Evolutionary conservation across 2,329 filamentous ascomycete genomes (phyloP).

Genomic region (Purpureocillium lavendulum): DNA sequence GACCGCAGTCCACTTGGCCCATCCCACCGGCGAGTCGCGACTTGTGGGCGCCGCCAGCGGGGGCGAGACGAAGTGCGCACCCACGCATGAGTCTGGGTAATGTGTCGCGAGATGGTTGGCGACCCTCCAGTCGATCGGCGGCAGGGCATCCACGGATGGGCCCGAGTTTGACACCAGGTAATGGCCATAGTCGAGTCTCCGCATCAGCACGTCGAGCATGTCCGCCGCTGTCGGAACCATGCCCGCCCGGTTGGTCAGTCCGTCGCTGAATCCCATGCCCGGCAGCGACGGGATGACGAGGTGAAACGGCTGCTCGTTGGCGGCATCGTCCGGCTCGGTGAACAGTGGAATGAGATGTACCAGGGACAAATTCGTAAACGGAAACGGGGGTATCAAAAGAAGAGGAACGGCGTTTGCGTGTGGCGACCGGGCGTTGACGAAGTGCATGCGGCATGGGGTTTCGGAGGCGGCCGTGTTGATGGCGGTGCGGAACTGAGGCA

Average conservation of each 20-base stretch:
- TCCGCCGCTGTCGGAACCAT: constrained; percentile 45
- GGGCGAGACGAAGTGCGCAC: constrained; percentile 53
- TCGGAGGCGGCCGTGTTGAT: constrained; percentile 33
- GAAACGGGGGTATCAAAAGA: constrained; percentile 57
- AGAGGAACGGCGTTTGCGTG: constrained; percentile 50
- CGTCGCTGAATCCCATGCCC: constrained; percentile 59
- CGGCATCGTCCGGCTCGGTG: constrained; percentile 40
- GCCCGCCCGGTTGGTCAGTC: constrained; percentile 40
- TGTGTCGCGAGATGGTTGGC: constrained; percentile 37
- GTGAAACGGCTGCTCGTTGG: constrained; percentile 47
- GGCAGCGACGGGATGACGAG: constrained; percentile 59
- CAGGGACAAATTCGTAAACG: constrained; percentile 54
- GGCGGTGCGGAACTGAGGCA: constrained; percentile 57
- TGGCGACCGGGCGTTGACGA: constrained; percentile 51
- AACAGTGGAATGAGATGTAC: constrained; percentile 46
- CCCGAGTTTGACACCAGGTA: constrained; percentile 51
- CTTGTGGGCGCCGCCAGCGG: constrained; percentile 40
- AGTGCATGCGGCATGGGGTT: constrained; percentile 48
- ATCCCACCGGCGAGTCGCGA: constrained; percentile 34
- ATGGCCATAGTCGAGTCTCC: constrained; percentile 45
- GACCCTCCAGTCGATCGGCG: constrained; percentile 43
- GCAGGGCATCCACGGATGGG: constrained; percentile 34
- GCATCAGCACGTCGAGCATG: constrained; percentile 52
- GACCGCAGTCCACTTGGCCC: constrained; percentile 49
- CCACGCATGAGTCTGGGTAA: constrained; percentile 43